Percentiles rank a stretch among this genome's conserved stretches.
These are phyloP conservation scores for Papiliotrema terrestris DNA, from an alignment of 1,284 basidiomycete species.

Conservation along the genomic window DNA sequence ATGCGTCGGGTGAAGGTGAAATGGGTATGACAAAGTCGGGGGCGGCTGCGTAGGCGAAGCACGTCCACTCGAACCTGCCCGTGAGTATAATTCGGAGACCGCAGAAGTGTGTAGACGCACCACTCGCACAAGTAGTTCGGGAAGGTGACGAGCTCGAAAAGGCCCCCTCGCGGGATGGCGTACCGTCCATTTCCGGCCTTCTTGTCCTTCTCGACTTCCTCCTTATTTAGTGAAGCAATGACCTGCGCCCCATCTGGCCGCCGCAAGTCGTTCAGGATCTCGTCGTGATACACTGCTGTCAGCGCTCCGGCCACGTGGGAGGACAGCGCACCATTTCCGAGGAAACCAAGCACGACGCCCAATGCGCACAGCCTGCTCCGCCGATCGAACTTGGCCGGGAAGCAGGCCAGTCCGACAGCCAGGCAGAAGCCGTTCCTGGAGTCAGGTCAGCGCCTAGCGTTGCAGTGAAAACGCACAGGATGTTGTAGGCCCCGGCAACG, in stretches of 20 bases:
- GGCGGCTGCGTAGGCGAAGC: slow-evolving; percentile 63
- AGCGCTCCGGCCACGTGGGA: neutral
- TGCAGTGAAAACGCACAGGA: slow-evolving; percentile 69
- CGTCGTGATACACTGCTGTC: slow-evolving; percentile 68
- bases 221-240: slow-evolving; percentile 17
- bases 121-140: slow-evolving; percentile 91
- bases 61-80: slow-evolving; percentile 71
- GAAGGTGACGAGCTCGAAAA: slow-evolving; percentile 78
- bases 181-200: slow-evolving; percentile 53
- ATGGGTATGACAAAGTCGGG: slow-evolving; percentile 45
- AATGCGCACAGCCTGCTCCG: slow-evolving; percentile 53
- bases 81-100: neutral
- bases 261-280: slow-evolving; percentile 73
- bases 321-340: slow-evolving; percentile 58
- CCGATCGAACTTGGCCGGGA: slow-evolving; percentile 28
- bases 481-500: slow-evolving; percentile 63
- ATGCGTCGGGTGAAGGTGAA: slow-evolving; percentile 33
- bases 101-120: slow-evolving; percentile 25
- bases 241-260: slow-evolving; percentile 35
- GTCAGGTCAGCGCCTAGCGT: slow-evolving; percentile 50
- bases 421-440: slow-evolving; percentile 8
- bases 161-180: slow-evolving; percentile 72
- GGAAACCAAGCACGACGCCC: slow-evolving; percentile 67
- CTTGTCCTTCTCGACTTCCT: slow-evolving; percentile 34
- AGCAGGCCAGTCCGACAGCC: slow-evolving; percentile 24